Percentiles rank a stretch among this genome's conserved stretches.
phyloP scores from a whole-genome alignment of 768 basidiomycete species.

The Russula ochroleuca region DNA sequence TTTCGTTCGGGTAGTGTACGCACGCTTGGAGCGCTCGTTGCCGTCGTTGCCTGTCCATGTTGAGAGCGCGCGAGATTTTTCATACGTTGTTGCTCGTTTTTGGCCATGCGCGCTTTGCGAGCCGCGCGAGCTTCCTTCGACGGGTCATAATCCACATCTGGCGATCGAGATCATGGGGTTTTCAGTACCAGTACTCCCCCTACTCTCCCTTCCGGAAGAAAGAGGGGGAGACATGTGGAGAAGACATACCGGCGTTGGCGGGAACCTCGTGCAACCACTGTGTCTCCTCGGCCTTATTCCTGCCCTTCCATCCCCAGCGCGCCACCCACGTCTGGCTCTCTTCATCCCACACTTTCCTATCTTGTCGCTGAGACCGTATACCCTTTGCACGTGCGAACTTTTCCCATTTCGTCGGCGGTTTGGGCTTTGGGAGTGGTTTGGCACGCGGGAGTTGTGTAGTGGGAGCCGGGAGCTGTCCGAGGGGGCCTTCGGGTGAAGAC shows the following conservation, averaged over 20 bases:
- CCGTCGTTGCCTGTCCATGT: constrained; percentile 28
- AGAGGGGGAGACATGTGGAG: not conserved
- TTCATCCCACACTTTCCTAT: constrained; percentile 89
- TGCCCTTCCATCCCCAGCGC: constrained; percentile 84
- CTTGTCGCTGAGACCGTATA: constrained; percentile 72
- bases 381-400: constrained; percentile 92
- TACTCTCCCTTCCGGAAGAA: not conserved
- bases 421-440: constrained; percentile 90
- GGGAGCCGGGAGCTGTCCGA: constrained; percentile 76
- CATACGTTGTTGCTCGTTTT: constrained; percentile 75
- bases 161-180: not conserved
- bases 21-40: not conserved
- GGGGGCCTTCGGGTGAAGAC: constrained; percentile 72
- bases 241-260: constrained; percentile 67
- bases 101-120: constrained; percentile 74
- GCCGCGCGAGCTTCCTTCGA: constrained; percentile 67
- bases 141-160: constrained; percentile 81
- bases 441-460: constrained; percentile 77
- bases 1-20: constrained; percentile 52
- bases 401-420: constrained; percentile 95
- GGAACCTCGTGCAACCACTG: constrained; percentile 95
- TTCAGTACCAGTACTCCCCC: not conserved
- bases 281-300: constrained; percentile 80
- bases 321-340: constrained; percentile 90
- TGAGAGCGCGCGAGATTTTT: constrained; percentile 67